A percentile compares a stretch with the other conserved stretches of the same genome.
phyloP scores from a whole-genome alignment of 2,329 filamentous ascomycete species.

The Sporothrix sp. region DNA sequence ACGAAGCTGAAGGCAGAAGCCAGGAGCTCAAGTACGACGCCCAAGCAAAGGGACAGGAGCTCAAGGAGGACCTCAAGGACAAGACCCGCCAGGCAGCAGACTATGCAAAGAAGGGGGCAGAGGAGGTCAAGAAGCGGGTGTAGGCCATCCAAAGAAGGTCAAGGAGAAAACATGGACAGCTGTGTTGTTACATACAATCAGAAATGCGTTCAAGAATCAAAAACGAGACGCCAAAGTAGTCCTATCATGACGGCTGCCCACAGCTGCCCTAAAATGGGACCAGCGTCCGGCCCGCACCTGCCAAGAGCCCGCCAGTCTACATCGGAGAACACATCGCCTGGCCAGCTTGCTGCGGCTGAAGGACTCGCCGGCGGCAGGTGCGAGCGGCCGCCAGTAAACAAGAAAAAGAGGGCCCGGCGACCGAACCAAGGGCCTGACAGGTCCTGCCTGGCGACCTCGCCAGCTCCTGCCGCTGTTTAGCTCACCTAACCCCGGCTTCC shows the following conservation, averaged over 20 bases:
- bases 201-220: neutral
- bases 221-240: too few species aligned
- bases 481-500: too few species aligned
- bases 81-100: constrained; percentile 36
- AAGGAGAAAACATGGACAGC: too few species aligned
- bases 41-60: constrained; percentile 29
- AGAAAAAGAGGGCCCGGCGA: neutral
- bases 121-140: constrained; percentile 24
- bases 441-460: too few species aligned
- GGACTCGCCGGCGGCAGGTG: neutral
- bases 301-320: neutral
- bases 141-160: neutral
- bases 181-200: neutral
- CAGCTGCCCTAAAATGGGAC: neutral
- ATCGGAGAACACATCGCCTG: neutral
- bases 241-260: too few species aligned
- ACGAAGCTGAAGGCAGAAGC: constrained; percentile 31
- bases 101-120: constrained; percentile 35
- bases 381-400: neutral
- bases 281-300: neutral
- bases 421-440: too few species aligned
- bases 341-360: neutral
- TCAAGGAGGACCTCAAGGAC: constrained; percentile 25
- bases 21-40: constrained; percentile 29
- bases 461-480: too few species aligned